phyloP scores from a whole-genome alignment of 2,329 filamentous ascomycete genomes.

The Aciculosporium take region DNA sequence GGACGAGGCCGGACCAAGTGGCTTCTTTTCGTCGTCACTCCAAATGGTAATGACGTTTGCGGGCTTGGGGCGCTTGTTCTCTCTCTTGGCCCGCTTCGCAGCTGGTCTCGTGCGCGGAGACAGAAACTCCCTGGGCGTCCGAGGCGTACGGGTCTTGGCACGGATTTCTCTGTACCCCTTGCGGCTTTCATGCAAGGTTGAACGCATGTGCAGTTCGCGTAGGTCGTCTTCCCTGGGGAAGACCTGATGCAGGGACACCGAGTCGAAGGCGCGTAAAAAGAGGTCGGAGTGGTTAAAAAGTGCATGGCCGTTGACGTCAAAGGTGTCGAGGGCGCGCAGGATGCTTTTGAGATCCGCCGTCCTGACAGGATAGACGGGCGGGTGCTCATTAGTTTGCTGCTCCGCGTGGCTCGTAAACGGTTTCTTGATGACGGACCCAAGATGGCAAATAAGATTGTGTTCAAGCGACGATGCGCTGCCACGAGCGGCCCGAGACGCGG shows the following conservation, averaged over 20 bases:
- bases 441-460: not conserved
- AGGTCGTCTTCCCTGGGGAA: not conserved
- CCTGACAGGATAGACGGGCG: not conserved
- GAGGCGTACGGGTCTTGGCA: not conserved
- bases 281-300: not conserved
- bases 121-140: not conserved
- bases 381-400: not conserved
- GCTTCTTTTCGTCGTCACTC: not conserved
- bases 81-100: not conserved
- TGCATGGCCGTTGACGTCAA: not conserved
- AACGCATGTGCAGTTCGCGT: not conserved
- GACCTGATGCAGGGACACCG: not conserved
- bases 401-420: not conserved
- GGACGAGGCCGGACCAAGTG: not conserved
- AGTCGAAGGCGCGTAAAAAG: not conserved
- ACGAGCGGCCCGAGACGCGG: not conserved
- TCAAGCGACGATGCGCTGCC: not conserved
- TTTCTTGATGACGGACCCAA: not conserved
- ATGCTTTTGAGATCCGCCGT: not conserved
- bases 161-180: not conserved
- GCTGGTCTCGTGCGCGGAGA: not conserved
- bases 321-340: not conserved
- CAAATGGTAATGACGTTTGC: not conserved
- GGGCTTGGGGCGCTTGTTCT: not conserved
- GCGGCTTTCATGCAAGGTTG: not conserved